Evolutionary conservation across 1,284 basidiomycete genomes (phyloP).

Genomic region (Melampsora americana): DNA sequence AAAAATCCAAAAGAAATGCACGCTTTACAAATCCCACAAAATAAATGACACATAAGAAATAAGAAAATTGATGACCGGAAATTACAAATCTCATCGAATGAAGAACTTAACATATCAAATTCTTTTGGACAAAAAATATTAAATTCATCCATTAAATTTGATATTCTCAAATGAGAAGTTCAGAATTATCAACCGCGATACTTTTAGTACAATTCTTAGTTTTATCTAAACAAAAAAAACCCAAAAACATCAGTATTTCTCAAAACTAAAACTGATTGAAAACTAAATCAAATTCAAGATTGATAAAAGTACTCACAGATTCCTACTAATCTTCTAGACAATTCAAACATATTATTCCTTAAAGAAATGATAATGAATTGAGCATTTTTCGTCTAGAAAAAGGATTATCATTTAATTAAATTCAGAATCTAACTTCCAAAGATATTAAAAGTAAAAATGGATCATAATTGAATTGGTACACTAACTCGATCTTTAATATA

Average conservation of each 20-base stretch:
- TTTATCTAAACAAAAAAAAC: slow-evolving; percentile 18
- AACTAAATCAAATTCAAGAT: neutral
- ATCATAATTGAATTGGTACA: neutral
- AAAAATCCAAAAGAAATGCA: no score
- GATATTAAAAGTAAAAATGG: no score
- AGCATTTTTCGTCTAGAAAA: slow-evolving; percentile 73
- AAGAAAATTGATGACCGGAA: no score
- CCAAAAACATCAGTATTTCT: neutral
- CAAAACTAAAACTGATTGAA: neutral
- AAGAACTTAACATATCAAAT: no score
- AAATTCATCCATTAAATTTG: neutral
- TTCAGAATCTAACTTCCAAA: no score
- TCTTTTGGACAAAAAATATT: no score
- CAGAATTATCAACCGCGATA: slow-evolving; percentile 43
- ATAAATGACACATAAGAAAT: no score
- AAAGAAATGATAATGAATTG: slow-evolving; percentile 97
- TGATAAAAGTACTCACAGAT: slow-evolving; percentile 20
- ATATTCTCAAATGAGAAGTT: neutral
- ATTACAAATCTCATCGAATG: no score
- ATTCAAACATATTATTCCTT: slow-evolving; percentile 59
- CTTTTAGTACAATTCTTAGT: slow-evolving; percentile 44
- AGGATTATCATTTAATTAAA: neutral
- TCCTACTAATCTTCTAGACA: slow-evolving; percentile 45
- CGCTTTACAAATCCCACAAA: no score
- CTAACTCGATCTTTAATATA: slow-evolving; percentile 76